Evolutionary conservation across 192 early-diverging fungal species (phyloP).

Genomic region (Coemansia sp.): DNA sequence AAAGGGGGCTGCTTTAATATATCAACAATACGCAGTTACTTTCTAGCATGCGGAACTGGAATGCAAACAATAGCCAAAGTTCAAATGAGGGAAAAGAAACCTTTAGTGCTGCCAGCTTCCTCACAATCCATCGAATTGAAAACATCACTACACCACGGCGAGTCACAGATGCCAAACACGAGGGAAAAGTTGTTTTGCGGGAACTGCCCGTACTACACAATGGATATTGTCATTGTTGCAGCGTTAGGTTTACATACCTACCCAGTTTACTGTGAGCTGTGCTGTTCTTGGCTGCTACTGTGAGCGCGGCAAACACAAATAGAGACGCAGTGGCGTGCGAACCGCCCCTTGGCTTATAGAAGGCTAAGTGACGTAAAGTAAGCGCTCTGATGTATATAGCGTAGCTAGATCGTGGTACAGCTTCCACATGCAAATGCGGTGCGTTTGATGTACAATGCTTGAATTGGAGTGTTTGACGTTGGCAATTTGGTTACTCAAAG

Average conservation of each 20-base stretch:
- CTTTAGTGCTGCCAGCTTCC: background rate
- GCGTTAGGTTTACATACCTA: background rate
- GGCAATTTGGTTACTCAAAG: too few species aligned
- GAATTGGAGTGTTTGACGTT: too few species aligned
- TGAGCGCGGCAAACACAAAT: background rate
- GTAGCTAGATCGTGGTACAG: background rate
- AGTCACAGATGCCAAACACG: background rate
- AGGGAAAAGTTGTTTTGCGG: background rate
- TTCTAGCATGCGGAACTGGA: background rate
- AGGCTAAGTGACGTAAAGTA: background rate
- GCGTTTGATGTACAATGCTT: too few species aligned
- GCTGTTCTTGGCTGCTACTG: background rate
- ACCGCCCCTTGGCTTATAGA: background rate
- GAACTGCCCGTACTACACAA: background rate
- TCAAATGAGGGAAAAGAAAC: conserved; percentile 6
- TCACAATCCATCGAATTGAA: background rate
- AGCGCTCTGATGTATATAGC: background rate
- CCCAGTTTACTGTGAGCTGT: conserved; percentile 4
- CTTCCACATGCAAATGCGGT: background rate
- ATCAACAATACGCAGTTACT: conserved; percentile 8
- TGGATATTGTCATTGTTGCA: background rate
- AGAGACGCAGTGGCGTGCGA: background rate
- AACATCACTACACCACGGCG: background rate
- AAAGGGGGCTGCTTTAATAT: conserved; percentile 7
- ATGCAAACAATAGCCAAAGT: conserved; percentile 1